phyloP scores from a whole-genome alignment of 2,329 filamentous ascomycete species.

The Polychaeton citri region DNA sequence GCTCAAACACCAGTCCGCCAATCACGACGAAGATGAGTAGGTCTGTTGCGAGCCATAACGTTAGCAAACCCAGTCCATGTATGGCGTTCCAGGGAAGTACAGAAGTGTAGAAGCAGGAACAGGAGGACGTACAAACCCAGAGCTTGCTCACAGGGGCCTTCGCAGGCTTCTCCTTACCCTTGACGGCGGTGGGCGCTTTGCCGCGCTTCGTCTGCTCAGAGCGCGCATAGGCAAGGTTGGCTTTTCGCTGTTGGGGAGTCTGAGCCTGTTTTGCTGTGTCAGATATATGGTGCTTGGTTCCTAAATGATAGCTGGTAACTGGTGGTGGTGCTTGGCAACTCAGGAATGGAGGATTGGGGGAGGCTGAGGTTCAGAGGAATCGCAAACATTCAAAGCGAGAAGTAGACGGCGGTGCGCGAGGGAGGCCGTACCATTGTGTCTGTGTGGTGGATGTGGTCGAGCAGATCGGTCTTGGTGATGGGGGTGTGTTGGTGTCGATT shows the following conservation, averaged over 20 bases:
- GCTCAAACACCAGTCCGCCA: conserved; percentile 47
- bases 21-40: conserved; percentile 50
- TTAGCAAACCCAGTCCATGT: conserved; percentile 2
- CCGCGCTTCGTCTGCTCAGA: conserved; percentile 61
- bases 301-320: neutral
- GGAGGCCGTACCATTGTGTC: too few relatives aligned
- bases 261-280: conserved; percentile 48
- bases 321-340: too few relatives aligned
- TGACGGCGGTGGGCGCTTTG: conserved; percentile 39
- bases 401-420: too few relatives aligned
- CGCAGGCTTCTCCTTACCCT: conserved; percentile 24
- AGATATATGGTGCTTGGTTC: neutral
- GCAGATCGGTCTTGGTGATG: too few relatives aligned
- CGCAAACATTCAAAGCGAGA: too few relatives aligned
- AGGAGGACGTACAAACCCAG: conserved; percentile 44
- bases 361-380: too few relatives aligned
- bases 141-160: conserved; percentile 38
- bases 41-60: conserved; percentile 26
- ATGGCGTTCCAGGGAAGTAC: neutral
- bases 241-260: conserved; percentile 71
- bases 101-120: neutral
- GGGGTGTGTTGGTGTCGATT: too few relatives aligned
- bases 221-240: conserved; percentile 67
- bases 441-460: too few relatives aligned
- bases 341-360: too few relatives aligned